Base-by-base conservation (phyloP, 2,329 filamentous ascomycete species). In the Ophiostoma sp. region DNA sequence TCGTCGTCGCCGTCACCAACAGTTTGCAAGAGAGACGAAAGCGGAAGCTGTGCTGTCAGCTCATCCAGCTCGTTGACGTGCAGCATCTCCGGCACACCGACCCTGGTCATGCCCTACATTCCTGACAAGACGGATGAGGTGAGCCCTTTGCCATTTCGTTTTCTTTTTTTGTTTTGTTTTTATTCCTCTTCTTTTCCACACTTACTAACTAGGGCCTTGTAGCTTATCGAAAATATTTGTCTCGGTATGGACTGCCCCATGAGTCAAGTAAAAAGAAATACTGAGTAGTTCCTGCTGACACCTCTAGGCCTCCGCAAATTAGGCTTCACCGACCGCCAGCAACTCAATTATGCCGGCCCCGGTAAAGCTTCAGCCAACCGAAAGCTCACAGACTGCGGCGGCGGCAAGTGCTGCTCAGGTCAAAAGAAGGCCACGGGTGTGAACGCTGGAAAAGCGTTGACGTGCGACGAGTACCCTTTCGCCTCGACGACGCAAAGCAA, bases 401-500 rank as follows among this genome's bases (percentile, higher is more conserved):
- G 25, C 11, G 33, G 59, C 2, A 39, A 9, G 0, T 64, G 59
- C 59, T 64, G 59, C 19, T n/a, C n/a, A 19, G 59, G 33, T 15
- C 59, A 64, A 33, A 22, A 4, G 2, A 64, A 42, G 19, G 33
- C 36, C 9, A 11, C 33, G 7, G 59, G 59, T 3, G 59, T 25
- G 33, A 64, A 64, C 59, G 3, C n/a, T 6, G 59, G 59, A n/a
- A 11, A 22, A 17, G 39, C 55, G 31, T 15, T 69, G 48, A 69
- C 66, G 1, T 69, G 66, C 19, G 66, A 69, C 48, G 66, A 69
- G 31, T 69, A 69, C 28, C 66, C 66, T 19, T 36, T 36, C 39
- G 66, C 66, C 19, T 69, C 66, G 66, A 55, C 45, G 45, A 33
- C 25, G 66, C 45, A 69, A 25, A 69, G 66, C 66, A 69, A 48